Evolutionary conservation across 176 grass and related monocot species (phyloP), one percentile per base, ranked within the genome.

Genomic region (Lolium rigidum): DNA sequence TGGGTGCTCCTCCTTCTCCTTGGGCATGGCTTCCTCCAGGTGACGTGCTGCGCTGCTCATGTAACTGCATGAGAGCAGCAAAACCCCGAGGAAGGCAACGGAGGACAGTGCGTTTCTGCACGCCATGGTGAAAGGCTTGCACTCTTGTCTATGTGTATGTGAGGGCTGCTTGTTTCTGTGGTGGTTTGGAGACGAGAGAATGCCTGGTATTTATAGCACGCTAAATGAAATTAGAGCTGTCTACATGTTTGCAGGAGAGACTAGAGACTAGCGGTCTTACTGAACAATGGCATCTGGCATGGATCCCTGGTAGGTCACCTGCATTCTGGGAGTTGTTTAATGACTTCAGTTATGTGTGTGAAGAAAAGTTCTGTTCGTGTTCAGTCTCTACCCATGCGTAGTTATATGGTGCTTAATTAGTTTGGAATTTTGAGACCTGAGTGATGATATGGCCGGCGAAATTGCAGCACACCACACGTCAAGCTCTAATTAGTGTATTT

Each of bases 61-160:
- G 38, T 37, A 43, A 37, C 37, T 78, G 76, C 37, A 78, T 7
- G 55, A 78, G 76, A 78, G 37, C 54, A 78, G 10, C 55, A 78
- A 37, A 6, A 12, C 76, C 31, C 22, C 1, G 13, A 80, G 21
- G 21, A 80, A 64, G 38, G 63, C 37, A 10, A 26, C 2, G 37
- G 57, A 25, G 20, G 20, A 21, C 37, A 22, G 14, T 56, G 7
- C 3, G n/a, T 8, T 47, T 14, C 48, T 28, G 26, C 26, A 28
- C 26, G 26, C 26, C 22, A 80, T 67, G 44, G 21, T 28, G 18
- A 12, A 5, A 16, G 56, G 10, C 35, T 25, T 64, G 7, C 41
- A 10, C 41, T 14, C 11, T 25, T 47, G 38, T 70, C 22, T 74
- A 0, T 75, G 47, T 51, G 72, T 44, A 22, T 58, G 18, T 21